Evolutionary conservation across 2,329 filamentous ascomycete genomes (phyloP).

Genomic region (Neoarthrinium moseri): DNA sequence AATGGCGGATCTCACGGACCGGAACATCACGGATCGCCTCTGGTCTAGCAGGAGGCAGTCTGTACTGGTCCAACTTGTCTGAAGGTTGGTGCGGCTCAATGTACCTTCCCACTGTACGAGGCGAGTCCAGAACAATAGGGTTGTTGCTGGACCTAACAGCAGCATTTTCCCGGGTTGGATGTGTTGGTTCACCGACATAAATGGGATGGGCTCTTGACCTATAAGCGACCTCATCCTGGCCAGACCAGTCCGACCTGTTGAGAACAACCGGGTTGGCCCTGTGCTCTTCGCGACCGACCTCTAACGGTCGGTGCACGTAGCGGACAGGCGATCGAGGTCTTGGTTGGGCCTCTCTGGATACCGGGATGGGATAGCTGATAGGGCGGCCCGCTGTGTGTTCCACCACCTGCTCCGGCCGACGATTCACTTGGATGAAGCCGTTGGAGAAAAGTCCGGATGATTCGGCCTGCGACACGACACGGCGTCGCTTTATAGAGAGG

Average conservation of each 20-base stretch:
- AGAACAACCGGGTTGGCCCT: no score
- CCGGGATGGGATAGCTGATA: not conserved
- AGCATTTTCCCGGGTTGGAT: not conserved
- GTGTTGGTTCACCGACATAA: conserved; percentile 13
- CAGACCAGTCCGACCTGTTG: no score
- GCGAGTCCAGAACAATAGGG: conserved; percentile 10
- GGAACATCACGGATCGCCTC: conserved; percentile 13
- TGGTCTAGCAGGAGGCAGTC: conserved; percentile 11
- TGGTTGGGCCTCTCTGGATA: conserved; percentile 10
- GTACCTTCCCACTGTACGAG: not conserved
- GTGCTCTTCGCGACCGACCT: not conserved
- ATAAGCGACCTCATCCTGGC: conserved; percentile 14
- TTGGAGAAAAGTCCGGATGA: conserved; percentile 15
- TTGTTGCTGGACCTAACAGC: conserved; percentile 11
- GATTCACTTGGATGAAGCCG: conserved; percentile 20
- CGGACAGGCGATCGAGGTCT: conserved; percentile 1
- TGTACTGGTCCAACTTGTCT: conserved; percentile 15
- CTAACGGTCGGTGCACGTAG: no score
- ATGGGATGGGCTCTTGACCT: conserved; percentile 23
- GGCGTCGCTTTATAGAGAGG: conserved; percentile 19
- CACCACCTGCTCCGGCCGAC: conserved; percentile 12
- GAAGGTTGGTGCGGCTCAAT: conserved; percentile 6
- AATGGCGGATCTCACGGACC: conserved; percentile 13
- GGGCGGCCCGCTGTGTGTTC: conserved; percentile 15
- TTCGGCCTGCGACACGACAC: conserved; percentile 19